Conservation (phyloP, 192 early-diverging fungal species). For the Spizellomyces punctatus region DNA sequence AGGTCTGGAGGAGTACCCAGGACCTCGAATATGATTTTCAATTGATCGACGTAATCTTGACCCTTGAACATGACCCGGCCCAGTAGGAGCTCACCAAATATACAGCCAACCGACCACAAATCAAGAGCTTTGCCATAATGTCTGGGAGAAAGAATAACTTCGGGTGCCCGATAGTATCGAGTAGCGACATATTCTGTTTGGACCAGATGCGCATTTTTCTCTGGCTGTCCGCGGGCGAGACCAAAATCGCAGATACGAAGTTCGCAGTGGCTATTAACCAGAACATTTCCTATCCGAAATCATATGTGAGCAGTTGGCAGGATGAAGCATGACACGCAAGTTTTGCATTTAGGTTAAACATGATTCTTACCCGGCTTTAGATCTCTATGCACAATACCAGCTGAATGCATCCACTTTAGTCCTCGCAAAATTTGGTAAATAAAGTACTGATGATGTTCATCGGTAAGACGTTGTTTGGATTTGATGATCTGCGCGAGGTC, state of each 20-base stretch:
- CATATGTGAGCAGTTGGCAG: neutral
- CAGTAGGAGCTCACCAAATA: slow-evolving; percentile 93
- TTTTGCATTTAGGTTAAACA: neutral
- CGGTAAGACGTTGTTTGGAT: slow-evolving; percentile 87
- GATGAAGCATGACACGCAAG: neutral
- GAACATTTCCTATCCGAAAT: slow-evolving; percentile 43
- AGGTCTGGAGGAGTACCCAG: slow-evolving; percentile 95
- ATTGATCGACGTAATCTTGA: slow-evolving; percentile 76
- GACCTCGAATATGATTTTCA: slow-evolving; percentile 93
- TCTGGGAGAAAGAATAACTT: slow-evolving; percentile 57
- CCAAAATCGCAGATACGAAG: slow-evolving; percentile 63
- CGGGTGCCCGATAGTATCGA: slow-evolving; percentile 58
- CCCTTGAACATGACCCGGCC: slow-evolving; percentile 63
- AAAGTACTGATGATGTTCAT: slow-evolving; percentile 99
- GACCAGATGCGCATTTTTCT: slow-evolving; percentile 35
- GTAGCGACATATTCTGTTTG: slow-evolving; percentile 66
- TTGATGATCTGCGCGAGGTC: slow-evolving; percentile 97
- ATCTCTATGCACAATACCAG: slow-evolving; percentile 96
- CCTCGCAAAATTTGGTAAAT: slow-evolving; percentile 96
- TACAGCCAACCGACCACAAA: slow-evolving; percentile 98
- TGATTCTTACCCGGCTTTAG: slow-evolving; percentile 75
- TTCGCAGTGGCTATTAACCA: slow-evolving; percentile 61
- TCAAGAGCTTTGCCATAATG: slow-evolving; percentile 74
- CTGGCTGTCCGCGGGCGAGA: slow-evolving; percentile 50
- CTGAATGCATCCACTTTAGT: slow-evolving; percentile 98